Evolutionary conservation across 805 yeast genomes (phyloP).

Genomic region (Wickerhamomyces mucosus): DNA sequence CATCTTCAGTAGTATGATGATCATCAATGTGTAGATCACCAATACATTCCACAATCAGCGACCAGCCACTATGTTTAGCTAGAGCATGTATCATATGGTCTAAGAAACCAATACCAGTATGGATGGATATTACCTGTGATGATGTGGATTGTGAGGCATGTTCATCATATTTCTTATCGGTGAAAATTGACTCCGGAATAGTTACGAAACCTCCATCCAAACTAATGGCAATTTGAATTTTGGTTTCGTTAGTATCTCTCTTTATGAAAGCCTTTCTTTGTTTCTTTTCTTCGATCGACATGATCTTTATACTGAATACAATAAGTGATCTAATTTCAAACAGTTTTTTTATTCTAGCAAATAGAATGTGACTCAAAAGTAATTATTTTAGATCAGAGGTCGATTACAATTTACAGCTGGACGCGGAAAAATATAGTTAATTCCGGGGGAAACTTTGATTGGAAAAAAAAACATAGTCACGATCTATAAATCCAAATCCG

Average conservation of each 20-base stretch:
- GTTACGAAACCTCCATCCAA: slow-evolving; percentile 79
- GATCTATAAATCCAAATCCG: too few relatives aligned
- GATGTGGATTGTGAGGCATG: slow-evolving; percentile 65
- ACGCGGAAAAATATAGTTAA: too few relatives aligned
- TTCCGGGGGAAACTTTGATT: neutral
- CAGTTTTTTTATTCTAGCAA: too few relatives aligned
- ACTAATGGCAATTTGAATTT: slow-evolving; percentile 74
- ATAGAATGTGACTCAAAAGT: too few relatives aligned
- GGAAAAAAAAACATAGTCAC: too few relatives aligned
- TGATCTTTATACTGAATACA: too few relatives aligned
- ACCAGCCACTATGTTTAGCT: slow-evolving; percentile 97
- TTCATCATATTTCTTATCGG: slow-evolving; percentile 24
- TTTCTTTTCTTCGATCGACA: too few relatives aligned
- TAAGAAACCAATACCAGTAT: slow-evolving; percentile 89
- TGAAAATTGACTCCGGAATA: slow-evolving; percentile 50
- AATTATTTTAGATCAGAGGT: too few relatives aligned
- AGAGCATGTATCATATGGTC: slow-evolving; percentile 98
- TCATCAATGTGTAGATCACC: slow-evolving; percentile 97
- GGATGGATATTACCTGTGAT: slow-evolving; percentile 67
- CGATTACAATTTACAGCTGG: too few relatives aligned
- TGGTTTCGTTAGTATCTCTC: slow-evolving; percentile 87
- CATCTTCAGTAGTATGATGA: slow-evolving; percentile 95
- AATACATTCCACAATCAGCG: slow-evolving; percentile 75
- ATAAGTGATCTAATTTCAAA: too few relatives aligned
- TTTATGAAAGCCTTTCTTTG: slow-evolving; percentile 26